Base-by-base conservation (phyloP, 352 stramenopile genomes). In the Globisporangium barbulae region DNA sequence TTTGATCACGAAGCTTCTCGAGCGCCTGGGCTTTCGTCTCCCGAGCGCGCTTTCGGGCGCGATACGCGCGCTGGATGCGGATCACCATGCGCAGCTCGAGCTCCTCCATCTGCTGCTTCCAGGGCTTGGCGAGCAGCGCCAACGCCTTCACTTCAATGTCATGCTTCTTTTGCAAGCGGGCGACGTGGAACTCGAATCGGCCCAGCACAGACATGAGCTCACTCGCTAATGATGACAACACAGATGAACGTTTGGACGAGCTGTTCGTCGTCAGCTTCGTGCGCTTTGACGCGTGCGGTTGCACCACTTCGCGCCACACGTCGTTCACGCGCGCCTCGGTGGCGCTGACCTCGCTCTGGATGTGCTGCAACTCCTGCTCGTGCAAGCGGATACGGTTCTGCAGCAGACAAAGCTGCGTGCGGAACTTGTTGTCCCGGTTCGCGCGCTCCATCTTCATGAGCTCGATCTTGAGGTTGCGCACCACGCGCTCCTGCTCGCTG, bases 51-150 rank as follows among this genome's bases (percentile, higher is more conserved):
- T 68, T 71, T 35, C 83, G 72, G 22, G 75, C 69, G 41, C 85
- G 75, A 65, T 89, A 93, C 0, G 80, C 74, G 5, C 80, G 80
- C 70, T 94, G 85, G 50, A 94, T 88, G 13, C 76, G 79, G 19
- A 91, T 76, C 0, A 85, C 70, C 81, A 91, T 91, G 9, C 78
- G 81, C 2, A 88, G 44, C 45, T 83, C 60, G 8, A 91, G 63
- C 17, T 87, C 82, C 28, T 92, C 75, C 69, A 92, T 78, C 59
- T 94, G 83, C 62, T 86, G 65, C 52, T 88, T 74, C 85, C 85
- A 94, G 0, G 81, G 74, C 17, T 80, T 79, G 25, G 78, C 63
- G 12, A 91, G 55, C 30, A 87, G 52, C 17, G 64, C 67, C 1
- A 79, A 81, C 0, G 85, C 75, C 48, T 89, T 85, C 21, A 85